phyloP scores from a whole-genome alignment of 805 yeast genomes.

The Yarrowia porcina region DNA sequence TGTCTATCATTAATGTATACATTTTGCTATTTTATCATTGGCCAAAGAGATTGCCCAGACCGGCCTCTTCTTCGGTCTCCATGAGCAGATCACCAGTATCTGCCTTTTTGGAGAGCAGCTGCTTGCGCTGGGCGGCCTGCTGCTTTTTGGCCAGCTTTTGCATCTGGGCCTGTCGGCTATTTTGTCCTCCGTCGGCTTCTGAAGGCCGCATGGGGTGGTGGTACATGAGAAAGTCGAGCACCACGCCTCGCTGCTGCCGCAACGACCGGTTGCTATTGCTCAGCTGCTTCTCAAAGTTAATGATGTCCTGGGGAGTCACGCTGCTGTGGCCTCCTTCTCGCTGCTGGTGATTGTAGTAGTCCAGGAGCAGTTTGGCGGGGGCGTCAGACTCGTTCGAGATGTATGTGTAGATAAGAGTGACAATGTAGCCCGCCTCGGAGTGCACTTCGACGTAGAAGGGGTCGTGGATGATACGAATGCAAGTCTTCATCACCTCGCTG shows the following conservation, averaged over 20 bases:
- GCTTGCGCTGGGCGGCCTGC: slow-evolving; percentile 28
- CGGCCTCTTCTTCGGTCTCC: slow-evolving; percentile 32
- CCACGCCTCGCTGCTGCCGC: slow-evolving; percentile 75
- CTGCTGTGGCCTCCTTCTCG: not conserved
- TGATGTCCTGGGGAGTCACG: slow-evolving; percentile 54
- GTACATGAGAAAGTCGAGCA: slow-evolving; percentile 69
- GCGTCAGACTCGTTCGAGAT: slow-evolving; percentile 42
- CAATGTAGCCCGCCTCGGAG: slow-evolving; percentile 85
- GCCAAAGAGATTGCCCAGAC: slow-evolving; percentile 31
- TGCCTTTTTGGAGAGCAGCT: slow-evolving; percentile 30
- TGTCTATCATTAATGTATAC: slow-evolving; percentile 1
- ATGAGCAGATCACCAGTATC: slow-evolving; percentile 31
- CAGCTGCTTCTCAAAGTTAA: slow-evolving; percentile 60
- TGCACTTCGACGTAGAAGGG: slow-evolving; percentile 82
- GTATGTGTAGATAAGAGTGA: slow-evolving; percentile 62
- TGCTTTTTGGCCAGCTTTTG: slow-evolving; percentile 27
- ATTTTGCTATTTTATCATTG: not conserved
- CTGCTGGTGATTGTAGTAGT: slow-evolving; percentile 16
- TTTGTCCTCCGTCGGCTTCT: slow-evolving; percentile 41
- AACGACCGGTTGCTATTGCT: slow-evolving; percentile 58
- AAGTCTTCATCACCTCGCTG: slow-evolving; percentile 64
- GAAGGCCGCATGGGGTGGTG: slow-evolving; percentile 46
- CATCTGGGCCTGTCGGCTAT: slow-evolving; percentile 41
- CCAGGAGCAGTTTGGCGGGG: slow-evolving; percentile 49
- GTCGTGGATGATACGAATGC: slow-evolving; percentile 65